Conservation (phyloP, 306 rosid species). For the Sphenostylis stenocarpa region DNA sequence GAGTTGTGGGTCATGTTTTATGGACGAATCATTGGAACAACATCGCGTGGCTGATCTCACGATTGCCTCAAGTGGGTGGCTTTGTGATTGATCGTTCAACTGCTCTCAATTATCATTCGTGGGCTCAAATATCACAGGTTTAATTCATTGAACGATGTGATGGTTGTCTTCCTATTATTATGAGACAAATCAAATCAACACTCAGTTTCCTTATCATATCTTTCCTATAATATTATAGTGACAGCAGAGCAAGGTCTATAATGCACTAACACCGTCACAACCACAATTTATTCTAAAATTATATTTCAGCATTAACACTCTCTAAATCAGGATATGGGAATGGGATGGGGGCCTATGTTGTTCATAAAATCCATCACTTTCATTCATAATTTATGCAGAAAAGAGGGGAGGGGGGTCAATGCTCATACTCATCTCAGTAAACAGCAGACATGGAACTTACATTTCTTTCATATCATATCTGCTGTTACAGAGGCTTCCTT, state of each 20-base stretch:
- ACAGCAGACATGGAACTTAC: background rate
- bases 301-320: conserved; percentile 6
- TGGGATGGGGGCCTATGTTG: conserved; percentile 1
- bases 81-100: conserved; percentile 25
- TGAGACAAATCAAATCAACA: conserved; percentile 20
- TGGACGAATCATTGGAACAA: background rate
- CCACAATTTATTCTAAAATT: background rate
- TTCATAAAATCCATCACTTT: conserved; percentile 21
- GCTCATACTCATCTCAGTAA: background rate
- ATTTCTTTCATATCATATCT: background rate
- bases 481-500: background rate
- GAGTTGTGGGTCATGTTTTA: background rate
- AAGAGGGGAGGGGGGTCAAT: background rate
- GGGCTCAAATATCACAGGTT: conserved; percentile 22
- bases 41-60: background rate
- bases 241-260: conserved; percentile 33
- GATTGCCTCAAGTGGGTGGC: conserved; percentile 2
- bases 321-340: background rate
- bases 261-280: conserved; percentile 30
- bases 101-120: conserved; percentile 30
- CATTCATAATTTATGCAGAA: background rate
- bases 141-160: conserved; percentile 30
- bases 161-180: conserved; percentile 12
- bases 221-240: conserved; percentile 15
- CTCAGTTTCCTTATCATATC: conserved; percentile 18